Evolutionary conservation across 176 grass and related monocot genomes (phyloP).

Genomic region (Oryza meyeriana): DNA sequence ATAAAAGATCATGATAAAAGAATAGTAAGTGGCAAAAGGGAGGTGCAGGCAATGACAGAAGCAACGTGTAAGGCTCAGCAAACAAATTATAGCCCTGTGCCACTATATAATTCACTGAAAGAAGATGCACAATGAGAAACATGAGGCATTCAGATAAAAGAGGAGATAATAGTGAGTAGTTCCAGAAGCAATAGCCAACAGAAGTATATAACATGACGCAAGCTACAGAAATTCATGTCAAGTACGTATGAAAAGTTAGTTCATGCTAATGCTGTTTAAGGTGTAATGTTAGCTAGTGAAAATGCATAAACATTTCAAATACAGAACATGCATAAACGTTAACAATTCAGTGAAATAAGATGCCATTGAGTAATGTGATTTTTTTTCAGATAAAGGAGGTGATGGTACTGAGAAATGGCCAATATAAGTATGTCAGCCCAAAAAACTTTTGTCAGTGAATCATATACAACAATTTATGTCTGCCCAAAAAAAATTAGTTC

Average conservation of each 20-base stretch:
- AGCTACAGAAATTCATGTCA: neutral
- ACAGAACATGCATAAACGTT: neutral
- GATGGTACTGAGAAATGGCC: neutral
- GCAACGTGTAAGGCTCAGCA: neutral
- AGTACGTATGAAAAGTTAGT: neutral
- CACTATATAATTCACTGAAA: neutral
- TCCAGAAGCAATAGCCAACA: neutral
- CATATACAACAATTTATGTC: neutral
- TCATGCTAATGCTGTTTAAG: neutral
- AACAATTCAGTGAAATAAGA: neutral
- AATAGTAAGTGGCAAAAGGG: neutral
- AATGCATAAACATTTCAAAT: neutral
- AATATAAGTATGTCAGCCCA: neutral
- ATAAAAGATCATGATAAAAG: neutral
- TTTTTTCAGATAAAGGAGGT: neutral
- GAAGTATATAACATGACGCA: neutral
- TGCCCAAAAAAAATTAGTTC: neutral
- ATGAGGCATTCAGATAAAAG: neutral
- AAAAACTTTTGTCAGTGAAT: too few relatives aligned
- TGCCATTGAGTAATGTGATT: neutral
- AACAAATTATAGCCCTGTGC: neutral
- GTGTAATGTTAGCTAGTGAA: neutral
- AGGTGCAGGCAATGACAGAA: neutral
- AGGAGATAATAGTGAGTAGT: neutral
- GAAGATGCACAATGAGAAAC: neutral